These are phyloP conservation scores for Raphanus raphanistrum DNA, from an alignment of 345 rosid genomes.

Conservation along the genomic window DNA sequence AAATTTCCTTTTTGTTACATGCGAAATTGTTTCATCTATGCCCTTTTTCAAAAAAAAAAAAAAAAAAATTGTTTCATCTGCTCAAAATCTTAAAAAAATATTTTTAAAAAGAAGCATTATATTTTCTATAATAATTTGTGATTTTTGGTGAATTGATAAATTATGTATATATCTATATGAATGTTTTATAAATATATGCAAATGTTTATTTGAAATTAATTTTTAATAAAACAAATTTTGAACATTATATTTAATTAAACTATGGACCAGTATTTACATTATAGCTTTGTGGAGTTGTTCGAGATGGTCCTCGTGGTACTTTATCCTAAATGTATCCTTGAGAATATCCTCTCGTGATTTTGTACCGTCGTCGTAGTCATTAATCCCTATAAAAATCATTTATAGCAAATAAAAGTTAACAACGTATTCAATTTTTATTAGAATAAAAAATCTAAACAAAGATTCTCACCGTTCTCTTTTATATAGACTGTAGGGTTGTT, in stretches of 20 bases:
- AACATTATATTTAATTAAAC: neutral
- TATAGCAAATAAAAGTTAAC: neutral
- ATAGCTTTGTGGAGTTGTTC: constrained; percentile 36
- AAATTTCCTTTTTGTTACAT: too few relatives aligned
- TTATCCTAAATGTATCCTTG: constrained; percentile 30
- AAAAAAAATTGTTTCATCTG: neutral
- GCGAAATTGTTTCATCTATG: too few relatives aligned
- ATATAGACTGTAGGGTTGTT: constrained; percentile 47
- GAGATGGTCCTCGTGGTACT: constrained; percentile 32
- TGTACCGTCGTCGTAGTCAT: constrained; percentile 31
- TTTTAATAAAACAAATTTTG: too few relatives aligned
- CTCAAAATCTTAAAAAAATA: too few relatives aligned
- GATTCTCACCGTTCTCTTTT: constrained; percentile 50
- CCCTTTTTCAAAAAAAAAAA: too few relatives aligned
- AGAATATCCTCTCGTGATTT: constrained; percentile 27
- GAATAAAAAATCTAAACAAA: neutral
- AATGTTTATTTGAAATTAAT: neutral
- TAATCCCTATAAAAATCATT: neutral
- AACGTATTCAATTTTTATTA: neutral
- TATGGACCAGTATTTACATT: constrained; percentile 17
- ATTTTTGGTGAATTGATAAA: neutral
- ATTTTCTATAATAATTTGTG: neutral
- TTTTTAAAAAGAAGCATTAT: neutral
- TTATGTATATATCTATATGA: too few relatives aligned
- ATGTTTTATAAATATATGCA: neutral